Base-by-base conservation (phyloP, 495 filamentous ascomycete genomes). In the Aspergillus sparsus region DNA sequence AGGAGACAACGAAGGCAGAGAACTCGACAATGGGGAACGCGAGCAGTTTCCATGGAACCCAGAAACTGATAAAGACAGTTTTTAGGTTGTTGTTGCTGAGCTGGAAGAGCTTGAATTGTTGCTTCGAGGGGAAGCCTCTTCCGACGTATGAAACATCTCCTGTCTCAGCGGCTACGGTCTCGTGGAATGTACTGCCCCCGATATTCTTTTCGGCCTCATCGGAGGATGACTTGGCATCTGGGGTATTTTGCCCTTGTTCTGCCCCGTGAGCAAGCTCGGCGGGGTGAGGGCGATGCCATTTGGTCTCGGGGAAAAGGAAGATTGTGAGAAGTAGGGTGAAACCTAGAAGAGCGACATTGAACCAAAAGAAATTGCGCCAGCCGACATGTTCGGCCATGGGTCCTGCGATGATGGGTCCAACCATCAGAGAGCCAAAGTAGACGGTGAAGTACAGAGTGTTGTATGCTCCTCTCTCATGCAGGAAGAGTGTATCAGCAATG, bases 401-500 rank as follows among this genome's bases (percentile, higher is more conserved):
- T 9, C 85, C 85, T 0, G 84, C 75, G 53, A 88, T 74, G 45
- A 88, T 83, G 5, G 86, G 82, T 0, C 78, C 85, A 31, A 79
- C 75, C 75, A 74, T 77, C 1, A 79, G 62, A 36, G 76, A 71
- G 6, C 76, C 75, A 56, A 77, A 77, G 47, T 77, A 79, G 33
- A 69, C 76, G 15, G 81, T 84, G 70, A 85, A 88, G 67, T 88
- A 88, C 11, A 87, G 73, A 0, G 85, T 87, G 57, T 88, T 85
- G 65, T 85, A 85, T 41, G 82, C 81, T 27, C 86, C 86, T 46
- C 86, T 76, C 62, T 88, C 85, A 65, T 89, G 84, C 1, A 88
- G 68, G 71, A 88, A 88, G 69, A 85, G 84, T 54, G 87, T 83
- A 58, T 88, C 86, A 11, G 84, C 80, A 57, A 88, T 88, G 21